Conservation (phyloP, 306 rosid species). For the Leucaena leucocephala region DNA sequence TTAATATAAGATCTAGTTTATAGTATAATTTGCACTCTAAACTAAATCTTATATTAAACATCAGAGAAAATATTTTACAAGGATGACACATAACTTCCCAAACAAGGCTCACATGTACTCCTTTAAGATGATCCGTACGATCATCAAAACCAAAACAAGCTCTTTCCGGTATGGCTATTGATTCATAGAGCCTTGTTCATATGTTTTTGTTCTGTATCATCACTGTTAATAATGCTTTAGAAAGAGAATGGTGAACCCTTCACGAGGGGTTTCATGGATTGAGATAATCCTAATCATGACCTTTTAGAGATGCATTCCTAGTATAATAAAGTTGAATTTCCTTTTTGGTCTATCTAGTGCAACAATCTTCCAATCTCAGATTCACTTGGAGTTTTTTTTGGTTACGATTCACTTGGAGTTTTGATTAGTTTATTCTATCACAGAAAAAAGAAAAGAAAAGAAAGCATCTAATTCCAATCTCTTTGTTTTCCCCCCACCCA, state of each 20-base stretch:
- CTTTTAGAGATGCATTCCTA: conserved; percentile 42
- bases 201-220: background rate
- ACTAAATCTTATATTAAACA: too few relatives aligned
- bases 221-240: background rate
- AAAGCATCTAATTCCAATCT: conserved; percentile 64
- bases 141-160: background rate
- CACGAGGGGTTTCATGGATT: background rate
- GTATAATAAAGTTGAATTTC: conserved; percentile 27
- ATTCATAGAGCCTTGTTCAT: background rate
- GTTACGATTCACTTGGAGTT: conserved; percentile 31
- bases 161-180: background rate
- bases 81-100: background rate
- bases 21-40: too few relatives aligned
- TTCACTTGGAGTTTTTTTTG: conserved; percentile 33
- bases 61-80: background rate
- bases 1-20: too few relatives aligned
- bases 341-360: conserved; percentile 21
- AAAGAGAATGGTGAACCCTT: background rate
- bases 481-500: background rate
- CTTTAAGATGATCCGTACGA: background rate
- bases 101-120: background rate
- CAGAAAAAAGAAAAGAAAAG: conserved; percentile 1
- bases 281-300: conserved; percentile 36
- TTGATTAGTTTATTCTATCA: conserved; percentile 43
- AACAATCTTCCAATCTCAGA: conserved; percentile 34